Evolutionary conservation across 768 basidiomycete species (phyloP), one percentile per base, ranked within the genome.

Genomic region (Leucocoprinus sp.): DNA sequence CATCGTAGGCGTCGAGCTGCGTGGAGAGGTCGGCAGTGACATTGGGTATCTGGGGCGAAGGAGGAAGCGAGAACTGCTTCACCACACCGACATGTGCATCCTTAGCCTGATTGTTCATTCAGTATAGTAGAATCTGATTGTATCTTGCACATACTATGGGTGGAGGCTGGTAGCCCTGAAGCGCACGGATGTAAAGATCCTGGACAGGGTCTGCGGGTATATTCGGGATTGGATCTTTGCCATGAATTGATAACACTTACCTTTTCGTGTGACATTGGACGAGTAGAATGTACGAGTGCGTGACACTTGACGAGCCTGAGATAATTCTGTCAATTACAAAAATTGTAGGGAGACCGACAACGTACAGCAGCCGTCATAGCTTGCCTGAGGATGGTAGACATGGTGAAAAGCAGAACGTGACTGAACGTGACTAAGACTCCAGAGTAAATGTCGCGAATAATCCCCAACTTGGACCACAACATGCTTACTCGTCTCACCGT

Each of bases 31-130:
- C 84, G 39, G 72, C 61, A 41, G 93, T 90, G 38, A 96, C 71
- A 11, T 74, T 61, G 8, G 95, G 93, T 2, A 80, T 64, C 48
- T 79, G 71, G 42, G 95, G 96, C 19, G 78, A 59, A 12, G 82
- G 63, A 1, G 95, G 95, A 19, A 80, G 63, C 24, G 79, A 61
- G 75, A 84, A 95, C 42, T 76, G 60, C 68, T 95, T 96, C 50
- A 98, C 93, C 47, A 64, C 70, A 45, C 88, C 89, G 55, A 91
- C 80, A 62, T 92, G 89, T 43, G 92, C 92, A 62, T 96, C 88
- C 64, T 88, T 82, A 51, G 84, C 78, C 93, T 98, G 48, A 15
- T 24, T 21, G 28, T 18, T 22, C 40, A 4, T n/a, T 42, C 40
- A 39, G 19, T 27, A 15, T 31, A 36, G 24, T 9, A 11, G 11